Conservation (phyloP, 495 filamentous ascomycete genomes). For the Pseudomonodictys pantanalensis region DNA sequence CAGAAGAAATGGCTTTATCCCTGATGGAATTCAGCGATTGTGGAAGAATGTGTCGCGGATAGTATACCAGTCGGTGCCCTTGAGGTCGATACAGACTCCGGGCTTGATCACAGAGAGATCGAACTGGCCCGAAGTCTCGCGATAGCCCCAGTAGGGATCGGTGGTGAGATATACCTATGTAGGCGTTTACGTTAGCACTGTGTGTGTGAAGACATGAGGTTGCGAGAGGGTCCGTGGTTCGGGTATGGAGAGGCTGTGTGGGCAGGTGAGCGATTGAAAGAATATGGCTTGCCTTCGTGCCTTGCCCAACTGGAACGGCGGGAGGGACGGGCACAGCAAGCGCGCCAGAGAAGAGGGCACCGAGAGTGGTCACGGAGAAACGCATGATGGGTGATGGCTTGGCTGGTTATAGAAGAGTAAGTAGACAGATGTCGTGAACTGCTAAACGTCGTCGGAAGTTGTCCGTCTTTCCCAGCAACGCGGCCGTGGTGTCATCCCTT, state of each 20-base stretch:
- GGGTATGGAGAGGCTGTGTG: background rate
- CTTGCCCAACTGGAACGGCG: too few species aligned
- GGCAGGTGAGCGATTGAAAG: background rate
- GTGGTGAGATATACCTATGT: slow-evolving; percentile 4
- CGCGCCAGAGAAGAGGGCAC: too few species aligned
- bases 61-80: background rate
- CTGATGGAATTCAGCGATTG: background rate
- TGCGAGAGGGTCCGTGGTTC: background rate
- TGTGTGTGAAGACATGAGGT: background rate
- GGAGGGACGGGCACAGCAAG: too few species aligned
- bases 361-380: background rate
- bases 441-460: background rate
- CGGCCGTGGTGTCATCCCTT: background rate
- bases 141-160: slow-evolving; percentile 3
- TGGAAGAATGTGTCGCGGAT: background rate
- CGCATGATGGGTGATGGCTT: background rate
- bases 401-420: background rate
- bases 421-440: background rate
- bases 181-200: background rate
- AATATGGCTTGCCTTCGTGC: too few species aligned
- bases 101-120: background rate
- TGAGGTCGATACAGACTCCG: background rate
- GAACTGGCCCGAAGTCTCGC: background rate
- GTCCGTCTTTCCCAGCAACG: background rate
- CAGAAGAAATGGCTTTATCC: slow-evolving; percentile 11